Conservation (phyloP, 2,329 filamentous ascomycete genomes). For the Epichloe typhina region DNA sequence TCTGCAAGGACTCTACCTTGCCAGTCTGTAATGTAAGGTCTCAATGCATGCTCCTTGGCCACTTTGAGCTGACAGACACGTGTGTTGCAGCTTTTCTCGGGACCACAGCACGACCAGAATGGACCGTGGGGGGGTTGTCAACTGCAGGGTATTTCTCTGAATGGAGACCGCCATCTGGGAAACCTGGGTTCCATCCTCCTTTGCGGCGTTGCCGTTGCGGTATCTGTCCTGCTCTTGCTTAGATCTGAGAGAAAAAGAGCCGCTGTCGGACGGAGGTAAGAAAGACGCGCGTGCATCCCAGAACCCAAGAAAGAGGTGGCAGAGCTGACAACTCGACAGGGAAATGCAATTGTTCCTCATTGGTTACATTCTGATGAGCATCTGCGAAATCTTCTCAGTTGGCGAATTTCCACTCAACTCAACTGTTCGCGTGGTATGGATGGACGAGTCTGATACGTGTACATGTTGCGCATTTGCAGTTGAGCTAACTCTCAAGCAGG, state of each 20-base stretch:
- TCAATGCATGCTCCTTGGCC: not conserved
- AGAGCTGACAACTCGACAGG: slow-evolving; percentile 32
- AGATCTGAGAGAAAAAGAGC: slow-evolving; percentile 82
- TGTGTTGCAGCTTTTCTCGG: slow-evolving; percentile 36
- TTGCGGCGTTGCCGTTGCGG: slow-evolving; percentile 60
- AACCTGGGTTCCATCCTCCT: slow-evolving; percentile 91
- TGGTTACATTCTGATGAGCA: slow-evolving; percentile 73
- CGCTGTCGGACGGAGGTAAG: slow-evolving; percentile 81
- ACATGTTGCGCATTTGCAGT: not conserved
- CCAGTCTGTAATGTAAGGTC: slow-evolving; percentile 68
- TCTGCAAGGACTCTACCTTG: slow-evolving; percentile 73
- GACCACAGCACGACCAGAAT: slow-evolving; percentile 42
- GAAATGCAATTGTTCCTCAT: slow-evolving; percentile 94
- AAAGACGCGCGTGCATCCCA: not conserved
- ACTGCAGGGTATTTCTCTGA: slow-evolving; percentile 61
- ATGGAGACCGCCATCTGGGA: slow-evolving; percentile 51
- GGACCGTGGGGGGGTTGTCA: slow-evolving; percentile 59
- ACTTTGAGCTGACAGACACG: slow-evolving; percentile 4
- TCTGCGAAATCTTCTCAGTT: slow-evolving; percentile 94
- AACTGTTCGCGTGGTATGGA: slow-evolving; percentile 57
- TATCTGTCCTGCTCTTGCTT: slow-evolving; percentile 55
- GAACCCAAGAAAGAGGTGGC: not conserved
- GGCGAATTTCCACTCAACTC: slow-evolving; percentile 70
- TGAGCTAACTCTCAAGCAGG: slow-evolving; percentile 54
- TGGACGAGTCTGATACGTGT: not conserved